Conservation (phyloP, 108 stramenopile genomes). For the Nitzschia inconspicua region DNA sequence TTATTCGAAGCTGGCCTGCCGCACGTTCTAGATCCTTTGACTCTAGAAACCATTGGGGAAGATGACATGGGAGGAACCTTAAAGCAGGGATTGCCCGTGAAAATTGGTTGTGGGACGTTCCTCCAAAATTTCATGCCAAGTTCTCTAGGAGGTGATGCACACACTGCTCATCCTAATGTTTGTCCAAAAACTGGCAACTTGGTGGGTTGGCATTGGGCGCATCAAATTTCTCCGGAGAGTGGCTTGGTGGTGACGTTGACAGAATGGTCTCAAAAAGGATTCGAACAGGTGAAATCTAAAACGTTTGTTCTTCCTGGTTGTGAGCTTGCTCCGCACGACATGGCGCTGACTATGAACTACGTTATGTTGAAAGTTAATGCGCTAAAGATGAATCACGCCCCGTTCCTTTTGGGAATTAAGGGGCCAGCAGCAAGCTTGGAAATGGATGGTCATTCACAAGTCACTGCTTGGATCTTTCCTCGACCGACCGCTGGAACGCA, state of each 20-base stretch:
- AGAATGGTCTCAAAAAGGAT: slow-evolving; percentile 42
- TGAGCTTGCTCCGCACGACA: slow-evolving; percentile 55
- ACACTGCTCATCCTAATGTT: slow-evolving; percentile 54
- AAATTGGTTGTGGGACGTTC: slow-evolving; percentile 21
- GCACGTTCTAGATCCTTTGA: slow-evolving; percentile 41
- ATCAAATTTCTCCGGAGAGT: slow-evolving; percentile 12
- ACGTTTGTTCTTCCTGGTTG: slow-evolving; percentile 25
- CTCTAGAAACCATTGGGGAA: slow-evolving; percentile 46
- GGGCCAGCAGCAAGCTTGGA: slow-evolving; percentile 48
- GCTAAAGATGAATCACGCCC: slow-evolving; percentile 36
- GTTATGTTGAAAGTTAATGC: slow-evolving; percentile 48
- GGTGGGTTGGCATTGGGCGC: slow-evolving; percentile 58
- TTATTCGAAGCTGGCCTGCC: slow-evolving; percentile 63
- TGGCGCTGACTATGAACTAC: slow-evolving; percentile 53
- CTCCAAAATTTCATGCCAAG: slow-evolving; percentile 34
- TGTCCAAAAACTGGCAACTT: slow-evolving; percentile 51
- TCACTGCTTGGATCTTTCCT: slow-evolving; percentile 38
- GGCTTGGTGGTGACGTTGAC: slow-evolving; percentile 46
- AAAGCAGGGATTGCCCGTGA: slow-evolving; percentile 20
- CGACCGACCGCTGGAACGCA: slow-evolving; percentile 35
- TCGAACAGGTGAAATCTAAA: slow-evolving; percentile 25
- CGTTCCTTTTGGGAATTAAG: slow-evolving; percentile 37
- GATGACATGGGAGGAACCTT: slow-evolving; percentile 36
- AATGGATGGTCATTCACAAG: slow-evolving; percentile 50
- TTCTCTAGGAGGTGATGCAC: slow-evolving; percentile 46